Evolutionary conservation across 2,329 filamentous ascomycete species (phyloP).

Genomic region (Fusarium marasasianum): DNA sequence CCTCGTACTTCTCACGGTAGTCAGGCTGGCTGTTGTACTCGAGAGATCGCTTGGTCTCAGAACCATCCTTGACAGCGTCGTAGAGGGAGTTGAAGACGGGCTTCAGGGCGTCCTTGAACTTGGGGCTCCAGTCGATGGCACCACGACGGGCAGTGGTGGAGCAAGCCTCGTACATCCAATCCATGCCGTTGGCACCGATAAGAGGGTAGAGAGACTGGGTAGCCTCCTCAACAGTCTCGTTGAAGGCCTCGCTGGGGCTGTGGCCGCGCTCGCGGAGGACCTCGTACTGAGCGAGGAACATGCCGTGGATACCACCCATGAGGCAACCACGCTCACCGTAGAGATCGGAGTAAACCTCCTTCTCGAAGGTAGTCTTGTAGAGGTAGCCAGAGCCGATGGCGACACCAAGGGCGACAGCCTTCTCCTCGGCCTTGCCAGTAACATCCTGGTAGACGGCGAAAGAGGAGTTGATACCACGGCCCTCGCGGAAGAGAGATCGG

Average conservation of each 20-base stretch:
- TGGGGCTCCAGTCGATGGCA: constrained; percentile 97
- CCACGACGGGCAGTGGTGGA: constrained; percentile 97
- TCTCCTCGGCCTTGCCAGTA: constrained; percentile 97
- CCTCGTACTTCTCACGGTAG: constrained; percentile 97
- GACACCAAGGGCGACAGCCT: constrained; percentile 94
- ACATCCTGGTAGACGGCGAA: constrained; percentile 99
- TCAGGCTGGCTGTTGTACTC: constrained; percentile 96
- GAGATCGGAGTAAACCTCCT: constrained; percentile 99
- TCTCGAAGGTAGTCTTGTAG: constrained; percentile 99
- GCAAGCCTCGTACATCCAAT: constrained; percentile 99
- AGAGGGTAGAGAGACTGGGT: constrained; percentile 98
- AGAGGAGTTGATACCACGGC: constrained; percentile 99
- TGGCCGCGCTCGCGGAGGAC: constrained; percentile 98
- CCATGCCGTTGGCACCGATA: constrained; percentile 98
- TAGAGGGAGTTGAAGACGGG: constrained; percentile 98
- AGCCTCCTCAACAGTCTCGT: constrained; percentile 99
- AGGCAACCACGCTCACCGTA: constrained; percentile 99
- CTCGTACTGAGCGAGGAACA: constrained; percentile 99
- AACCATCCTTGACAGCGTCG: constrained; percentile 88
- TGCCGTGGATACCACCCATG: constrained; percentile 99
- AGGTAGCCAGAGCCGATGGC: constrained; percentile 98
- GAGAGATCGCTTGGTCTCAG: constrained; percentile 94
- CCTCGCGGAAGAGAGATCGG: constrained; percentile 98
- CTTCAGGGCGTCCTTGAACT: constrained; percentile 98
- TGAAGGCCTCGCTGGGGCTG: constrained; percentile 98